Percentiles rank a stretch among this genome's conserved stretches.
These are phyloP conservation scores for Hypoxylon sp. DNA, from an alignment of 2,329 filamentous ascomycete species.

Conservation along the genomic window DNA sequence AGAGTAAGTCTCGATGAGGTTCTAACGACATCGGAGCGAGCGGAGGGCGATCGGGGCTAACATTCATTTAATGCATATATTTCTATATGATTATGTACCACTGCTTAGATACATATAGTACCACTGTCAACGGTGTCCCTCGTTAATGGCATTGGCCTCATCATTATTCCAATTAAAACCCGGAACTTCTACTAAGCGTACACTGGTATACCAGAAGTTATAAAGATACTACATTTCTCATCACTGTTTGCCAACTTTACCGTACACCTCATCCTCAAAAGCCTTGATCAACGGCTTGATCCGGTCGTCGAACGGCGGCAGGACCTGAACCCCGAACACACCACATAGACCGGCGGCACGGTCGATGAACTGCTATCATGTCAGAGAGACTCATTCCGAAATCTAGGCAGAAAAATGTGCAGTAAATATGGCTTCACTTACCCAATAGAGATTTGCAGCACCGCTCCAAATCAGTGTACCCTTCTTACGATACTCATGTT, in stretches of 20 bases:
- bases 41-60: background rate
- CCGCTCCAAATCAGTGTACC: slow-evolving; percentile 61
- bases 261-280: slow-evolving; percentile 59
- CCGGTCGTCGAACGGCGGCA: slow-evolving; percentile 57
- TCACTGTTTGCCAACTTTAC: slow-evolving; percentile 39
- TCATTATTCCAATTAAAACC: background rate
- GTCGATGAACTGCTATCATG: slow-evolving; percentile 49
- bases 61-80: slow-evolving; percentile 1
- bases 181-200: background rate
- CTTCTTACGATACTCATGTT: slow-evolving; percentile 54
- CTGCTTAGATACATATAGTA: slow-evolving; percentile 7
- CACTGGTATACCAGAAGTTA: background rate
- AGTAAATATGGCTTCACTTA: slow-evolving; percentile 48
- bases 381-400: slow-evolving; percentile 32
- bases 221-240: background rate
- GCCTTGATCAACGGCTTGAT: slow-evolving; percentile 52
- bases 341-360: slow-evolving; percentile 57
- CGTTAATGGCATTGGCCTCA: background rate
- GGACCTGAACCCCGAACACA: slow-evolving; percentile 59
- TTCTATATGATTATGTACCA: background rate
- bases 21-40: slow-evolving; percentile 38
- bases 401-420: background rate
- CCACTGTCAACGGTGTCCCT: background rate
- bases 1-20: slow-evolving; percentile 14
- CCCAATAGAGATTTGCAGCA: slow-evolving; percentile 62